Conservation (phyloP, 495 filamentous ascomycete species). For the Aspergillus sclerotiicarbonarius region DNA sequence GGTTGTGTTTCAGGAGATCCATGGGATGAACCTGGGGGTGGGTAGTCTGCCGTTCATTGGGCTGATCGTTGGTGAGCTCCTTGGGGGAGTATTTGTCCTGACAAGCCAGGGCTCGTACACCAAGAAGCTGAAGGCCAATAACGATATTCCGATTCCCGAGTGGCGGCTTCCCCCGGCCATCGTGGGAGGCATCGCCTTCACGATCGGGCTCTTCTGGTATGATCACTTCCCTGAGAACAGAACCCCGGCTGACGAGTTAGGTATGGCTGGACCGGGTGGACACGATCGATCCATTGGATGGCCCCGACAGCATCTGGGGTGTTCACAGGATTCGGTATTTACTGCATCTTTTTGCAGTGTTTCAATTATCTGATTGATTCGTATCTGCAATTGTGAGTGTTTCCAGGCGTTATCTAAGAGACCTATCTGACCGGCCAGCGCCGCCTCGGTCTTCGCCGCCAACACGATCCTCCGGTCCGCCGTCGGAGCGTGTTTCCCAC, state of each 20-base stretch:
- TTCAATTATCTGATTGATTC: conserved; percentile 44
- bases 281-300: conserved; percentile 37
- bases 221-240: background rate
- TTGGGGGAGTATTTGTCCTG: conserved; percentile 29
- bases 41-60: conserved; percentile 41
- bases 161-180: conserved; percentile 46
- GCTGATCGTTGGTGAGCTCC: conserved; percentile 38
- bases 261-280: conserved; percentile 42
- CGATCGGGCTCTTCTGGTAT: conserved; percentile 55
- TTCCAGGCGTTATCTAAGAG: conserved; percentile 18
- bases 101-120: conserved; percentile 27
- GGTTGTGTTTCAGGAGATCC: conserved; percentile 37
- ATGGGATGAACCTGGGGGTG: conserved; percentile 39
- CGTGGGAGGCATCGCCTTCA: conserved; percentile 47
- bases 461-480: conserved; percentile 84
- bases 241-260: conserved; percentile 16
- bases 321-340: conserved; percentile 34
- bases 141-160: conserved; percentile 35
- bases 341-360: conserved; percentile 38
- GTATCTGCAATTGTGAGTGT: conserved; percentile 65
- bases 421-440: conserved; percentile 34
- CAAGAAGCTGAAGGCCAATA: conserved; percentile 31
- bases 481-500: conserved; percentile 74
- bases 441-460: conserved; percentile 88
- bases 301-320: conserved; percentile 37